Base-by-base conservation (phyloP, 495 filamentous ascomycete species). In the Alectoria sarmentosa region DNA sequence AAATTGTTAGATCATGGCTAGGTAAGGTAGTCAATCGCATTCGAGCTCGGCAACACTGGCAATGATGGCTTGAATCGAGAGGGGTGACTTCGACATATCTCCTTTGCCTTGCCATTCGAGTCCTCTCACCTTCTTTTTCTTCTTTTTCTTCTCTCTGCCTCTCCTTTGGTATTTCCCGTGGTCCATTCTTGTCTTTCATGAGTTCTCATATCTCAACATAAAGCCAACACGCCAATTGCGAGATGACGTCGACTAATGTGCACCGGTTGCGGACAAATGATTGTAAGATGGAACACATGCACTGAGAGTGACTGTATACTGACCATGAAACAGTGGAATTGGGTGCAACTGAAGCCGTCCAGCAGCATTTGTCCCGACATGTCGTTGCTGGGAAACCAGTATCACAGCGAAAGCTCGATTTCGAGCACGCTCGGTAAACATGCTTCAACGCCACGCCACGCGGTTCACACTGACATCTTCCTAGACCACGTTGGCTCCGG, bases 331-430 rank as follows among this genome's bases (percentile, higher is more conserved):
- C 10, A 64, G 62, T 64, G 55, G 80, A 82, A 64, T 58, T 83
- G 23, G 80, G 80, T 42, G 73, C 74, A 21, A 80, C 80, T 14
- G 80, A 83, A 65, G 79, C 78, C 15, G 69, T 80, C 36, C 76
- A 81, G 61, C 66, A 71, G 56, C 80, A 83, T 65, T 63, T 77
- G 46, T 65, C 73, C n/a, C 67, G 80, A 23, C 71, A 80, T 67
- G 79, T 82, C 23, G 75, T 80, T 26, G 63, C 74, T 54, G 60
- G 72, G 9, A 76, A 73, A 61, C 77, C 77, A 19, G 75, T 83
- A 9, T 76, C 78, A 4, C 78, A 81, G 62, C 70, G 78, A 30
- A 78, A 76, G 65, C 76, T 83, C 37, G 75, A 77, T 61, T 82
- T 81, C 65, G 80, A 83, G 69, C 78, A 80, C 65, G 32, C 66